Percentiles rank a stretch among this genome's conserved stretches.
These are phyloP conservation scores for Alternaria tenuissima DNA, from an alignment of 2,329 filamentous ascomycete species.

Conservation along the genomic window DNA sequence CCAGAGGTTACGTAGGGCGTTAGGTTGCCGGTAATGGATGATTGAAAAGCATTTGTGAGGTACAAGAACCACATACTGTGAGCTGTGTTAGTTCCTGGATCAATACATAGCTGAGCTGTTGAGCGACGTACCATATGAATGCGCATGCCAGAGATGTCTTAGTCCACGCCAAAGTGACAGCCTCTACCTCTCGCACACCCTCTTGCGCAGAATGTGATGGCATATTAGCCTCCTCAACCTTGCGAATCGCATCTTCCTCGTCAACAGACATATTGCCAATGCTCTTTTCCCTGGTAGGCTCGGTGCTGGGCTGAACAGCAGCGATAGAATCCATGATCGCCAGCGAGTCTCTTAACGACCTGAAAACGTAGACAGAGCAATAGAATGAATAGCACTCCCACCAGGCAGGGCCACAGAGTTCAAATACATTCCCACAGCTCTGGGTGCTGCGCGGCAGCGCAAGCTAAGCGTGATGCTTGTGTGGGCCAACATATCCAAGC, in stretches of 20 bases:
- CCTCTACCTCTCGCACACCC: conserved; percentile 49
- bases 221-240: conserved; percentile 23
- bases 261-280: conserved; percentile 22
- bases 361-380: not conserved
- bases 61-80: conserved; percentile 45
- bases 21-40: conserved; percentile 48
- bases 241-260: conserved; percentile 27
- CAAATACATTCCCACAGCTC: not conserved
- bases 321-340: conserved; percentile 9
- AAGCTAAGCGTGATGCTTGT: not conserved
- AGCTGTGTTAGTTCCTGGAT: not conserved
- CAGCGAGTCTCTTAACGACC: not conserved
- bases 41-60: conserved; percentile 55
- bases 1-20: conserved; percentile 43
- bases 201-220: conserved; percentile 34
- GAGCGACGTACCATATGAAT: conserved; percentile 43
- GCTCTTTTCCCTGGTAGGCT: conserved; percentile 20
- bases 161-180: conserved; percentile 50
- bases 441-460: not conserved
- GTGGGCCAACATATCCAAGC: conserved; percentile 11
- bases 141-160: conserved; percentile 44
- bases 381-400: not conserved
- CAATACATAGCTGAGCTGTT: too few species aligned
- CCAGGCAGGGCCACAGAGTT: not conserved
- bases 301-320: not conserved